Evolutionary conservation across 306 rosid species (phyloP).

Genomic region (Rubus idaeus): DNA sequence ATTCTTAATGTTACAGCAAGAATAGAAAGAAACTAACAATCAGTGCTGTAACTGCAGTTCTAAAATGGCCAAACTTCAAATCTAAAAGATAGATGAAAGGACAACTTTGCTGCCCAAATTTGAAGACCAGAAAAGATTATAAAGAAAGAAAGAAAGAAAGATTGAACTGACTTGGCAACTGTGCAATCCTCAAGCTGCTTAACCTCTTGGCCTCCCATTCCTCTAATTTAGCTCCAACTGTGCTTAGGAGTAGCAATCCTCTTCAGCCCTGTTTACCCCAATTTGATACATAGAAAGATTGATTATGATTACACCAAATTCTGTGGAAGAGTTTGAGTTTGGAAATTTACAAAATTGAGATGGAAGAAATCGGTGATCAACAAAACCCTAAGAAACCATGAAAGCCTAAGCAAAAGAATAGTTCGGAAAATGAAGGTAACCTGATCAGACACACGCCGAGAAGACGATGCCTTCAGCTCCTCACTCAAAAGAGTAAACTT

Average conservation of each 20-base stretch:
- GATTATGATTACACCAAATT: not conserved
- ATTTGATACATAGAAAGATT: not conserved
- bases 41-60: not conserved
- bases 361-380: not conserved
- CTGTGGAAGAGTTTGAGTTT: not conserved
- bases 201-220: constrained; percentile 73
- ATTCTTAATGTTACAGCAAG: not conserved
- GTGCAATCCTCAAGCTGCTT: constrained; percentile 91
- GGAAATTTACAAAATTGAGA: not conserved
- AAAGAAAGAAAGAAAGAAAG: not conserved
- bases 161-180: constrained; percentile 65
- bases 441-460: constrained; percentile 8
- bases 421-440: not conserved
- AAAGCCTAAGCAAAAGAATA: not conserved
- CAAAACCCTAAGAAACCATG: not conserved
- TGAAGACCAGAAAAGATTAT: not conserved
- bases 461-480: constrained; percentile 3
- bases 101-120: not conserved
- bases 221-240: not conserved
- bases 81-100: not conserved
- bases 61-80: not conserved
- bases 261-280: constrained; percentile 4
- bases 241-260: not conserved
- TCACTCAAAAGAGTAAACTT: not conserved
- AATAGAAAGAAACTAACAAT: not conserved